Percentiles rank a stretch among this genome's conserved stretches.
These are phyloP conservation scores for Pichia sp. DNA, from an alignment of 1,139 yeast genomes.

Conservation along the genomic window DNA sequence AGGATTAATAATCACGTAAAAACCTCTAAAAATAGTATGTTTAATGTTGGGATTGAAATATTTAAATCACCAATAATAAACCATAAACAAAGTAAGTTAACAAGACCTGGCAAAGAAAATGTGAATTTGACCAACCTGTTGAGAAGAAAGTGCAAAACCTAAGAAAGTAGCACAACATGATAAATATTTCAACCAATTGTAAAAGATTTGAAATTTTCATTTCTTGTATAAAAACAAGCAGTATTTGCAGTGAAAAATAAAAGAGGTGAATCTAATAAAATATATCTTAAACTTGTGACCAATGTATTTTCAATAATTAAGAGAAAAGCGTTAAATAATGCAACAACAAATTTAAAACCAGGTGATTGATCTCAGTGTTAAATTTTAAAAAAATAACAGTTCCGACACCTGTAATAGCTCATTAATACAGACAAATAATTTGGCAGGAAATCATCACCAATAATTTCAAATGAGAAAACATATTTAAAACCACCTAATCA, in stretches of 20 bases:
- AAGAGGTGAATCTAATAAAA: slow-evolving; percentile 84
- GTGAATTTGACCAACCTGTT: slow-evolving; percentile 97
- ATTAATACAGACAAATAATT: slow-evolving; percentile 68
- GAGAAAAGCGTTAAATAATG: slow-evolving; percentile 59
- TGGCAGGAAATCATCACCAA: slow-evolving; percentile 59
- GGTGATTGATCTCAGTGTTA: slow-evolving; percentile 68
- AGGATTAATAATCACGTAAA: slow-evolving; percentile 66
- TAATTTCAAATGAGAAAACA: slow-evolving; percentile 61
- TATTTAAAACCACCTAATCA: slow-evolving; percentile 68
- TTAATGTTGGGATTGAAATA: slow-evolving; percentile 42
- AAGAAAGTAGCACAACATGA: slow-evolving; percentile 64
- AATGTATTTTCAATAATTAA: slow-evolving; percentile 79
- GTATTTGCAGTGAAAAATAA: slow-evolving; percentile 86
- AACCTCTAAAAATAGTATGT: slow-evolving; percentile 54
- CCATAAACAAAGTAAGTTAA: slow-evolving; percentile 61
- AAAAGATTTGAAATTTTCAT: slow-evolving; percentile 72
- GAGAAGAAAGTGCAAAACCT: slow-evolving; percentile 42
- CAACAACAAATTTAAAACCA: slow-evolving; percentile 73
- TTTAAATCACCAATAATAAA: slow-evolving; percentile 78
- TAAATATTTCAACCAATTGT: slow-evolving; percentile 66
- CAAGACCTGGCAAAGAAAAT: slow-evolving; percentile 78
- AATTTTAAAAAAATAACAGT: slow-evolving; percentile 68
- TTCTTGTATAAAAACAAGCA: slow-evolving; percentile 70
- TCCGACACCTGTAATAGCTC: slow-evolving; percentile 75
- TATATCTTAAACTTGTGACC: slow-evolving; percentile 84